Percentiles rank a stretch among this genome's conserved stretches.
These are phyloP conservation scores for Hirschfeldia incana DNA, from an alignment of 345 rosid species.

Conservation along the genomic window DNA sequence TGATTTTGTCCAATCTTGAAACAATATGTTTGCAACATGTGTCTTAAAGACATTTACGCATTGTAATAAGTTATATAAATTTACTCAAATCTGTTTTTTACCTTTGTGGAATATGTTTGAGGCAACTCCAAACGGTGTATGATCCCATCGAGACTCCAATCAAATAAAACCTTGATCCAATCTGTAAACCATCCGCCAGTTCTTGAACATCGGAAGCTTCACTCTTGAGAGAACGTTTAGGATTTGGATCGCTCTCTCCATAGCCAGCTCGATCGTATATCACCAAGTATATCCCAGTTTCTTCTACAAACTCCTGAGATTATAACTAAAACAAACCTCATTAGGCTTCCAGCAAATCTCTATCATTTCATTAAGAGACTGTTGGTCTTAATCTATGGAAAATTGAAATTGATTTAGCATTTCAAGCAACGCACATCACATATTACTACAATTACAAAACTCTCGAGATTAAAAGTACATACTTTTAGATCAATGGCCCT, in stretches of 20 bases:
- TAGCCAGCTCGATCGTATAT: conserved; percentile 86
- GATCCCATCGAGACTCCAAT: conserved; percentile 94
- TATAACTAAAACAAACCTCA: conserved; percentile 41
- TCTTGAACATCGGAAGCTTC: conserved; percentile 80
- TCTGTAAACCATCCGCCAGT: conserved; percentile 67
- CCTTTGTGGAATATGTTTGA: conserved; percentile 88
- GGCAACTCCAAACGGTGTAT: conserved; percentile 86
- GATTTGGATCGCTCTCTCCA: conserved; percentile 82
- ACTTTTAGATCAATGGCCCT: background rate
- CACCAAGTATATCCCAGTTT: conserved; percentile 67
- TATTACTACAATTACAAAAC: background rate
- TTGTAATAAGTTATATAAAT: background rate
- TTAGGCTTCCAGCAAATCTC: conserved; percentile 9
- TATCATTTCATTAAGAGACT: background rate
- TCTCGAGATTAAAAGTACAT: background rate
- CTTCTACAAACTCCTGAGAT: conserved; percentile 71
- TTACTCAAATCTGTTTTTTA: conserved; percentile 16
- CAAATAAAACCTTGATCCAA: conserved; percentile 68
- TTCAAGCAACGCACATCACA: background rate
- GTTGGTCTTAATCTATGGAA: background rate
- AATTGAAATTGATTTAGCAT: background rate
- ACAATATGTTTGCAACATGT: conserved; percentile 1
- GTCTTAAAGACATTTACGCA: background rate
- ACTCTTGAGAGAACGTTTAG: conserved; percentile 62
- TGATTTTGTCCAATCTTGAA: conserved; percentile 10